Evolutionary conservation across 208 protist species (phyloP).

Genomic region (Leishmania guyanensis): DNA sequence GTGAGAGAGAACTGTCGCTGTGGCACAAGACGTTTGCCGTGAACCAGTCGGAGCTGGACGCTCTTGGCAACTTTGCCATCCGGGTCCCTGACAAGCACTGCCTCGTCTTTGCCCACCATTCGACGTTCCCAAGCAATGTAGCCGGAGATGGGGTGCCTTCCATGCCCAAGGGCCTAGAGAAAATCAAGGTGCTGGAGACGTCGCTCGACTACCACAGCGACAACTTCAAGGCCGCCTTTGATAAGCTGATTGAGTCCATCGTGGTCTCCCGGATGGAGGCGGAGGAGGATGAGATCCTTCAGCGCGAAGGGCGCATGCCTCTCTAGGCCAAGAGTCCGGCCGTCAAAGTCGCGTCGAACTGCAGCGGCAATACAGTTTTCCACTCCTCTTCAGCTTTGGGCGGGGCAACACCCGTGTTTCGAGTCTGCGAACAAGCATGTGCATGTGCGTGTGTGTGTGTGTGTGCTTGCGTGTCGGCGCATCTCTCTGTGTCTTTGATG

Average conservation of each 20-base stretch:
- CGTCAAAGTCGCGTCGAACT: neutral
- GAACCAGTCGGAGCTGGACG: slow-evolving; percentile 70
- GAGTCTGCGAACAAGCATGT: neutral
- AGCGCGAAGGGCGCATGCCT: slow-evolving; percentile 42
- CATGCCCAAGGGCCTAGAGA: slow-evolving; percentile 81
- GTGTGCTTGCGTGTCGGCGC: neutral
- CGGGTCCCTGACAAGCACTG: slow-evolving; percentile 62
- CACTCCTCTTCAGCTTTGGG: neutral
- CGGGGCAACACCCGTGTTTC: neutral
- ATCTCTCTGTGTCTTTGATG: neutral
- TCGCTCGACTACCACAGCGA: slow-evolving; percentile 89
- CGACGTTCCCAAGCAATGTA: slow-evolving; percentile 36
- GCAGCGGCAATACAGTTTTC: neutral
- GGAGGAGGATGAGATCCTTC: slow-evolving; percentile 78
- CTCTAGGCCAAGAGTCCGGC: neutral
- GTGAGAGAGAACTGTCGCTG: slow-evolving; percentile 83
- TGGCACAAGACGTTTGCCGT: slow-evolving; percentile 92
- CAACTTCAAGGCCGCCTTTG: slow-evolving; percentile 93
- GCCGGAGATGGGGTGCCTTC: slow-evolving; percentile 38
- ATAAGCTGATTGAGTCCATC: slow-evolving; percentile 77
- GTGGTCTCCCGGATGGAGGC: slow-evolving; percentile 57
- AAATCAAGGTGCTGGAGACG: slow-evolving; percentile 73
- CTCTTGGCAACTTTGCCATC: slow-evolving; percentile 61
- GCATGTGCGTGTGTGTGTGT: neutral
- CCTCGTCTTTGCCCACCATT: slow-evolving; percentile 86